Base-by-base conservation (phyloP, 2,329 filamentous ascomycete species). In the Fusarium papillatum region DNA sequence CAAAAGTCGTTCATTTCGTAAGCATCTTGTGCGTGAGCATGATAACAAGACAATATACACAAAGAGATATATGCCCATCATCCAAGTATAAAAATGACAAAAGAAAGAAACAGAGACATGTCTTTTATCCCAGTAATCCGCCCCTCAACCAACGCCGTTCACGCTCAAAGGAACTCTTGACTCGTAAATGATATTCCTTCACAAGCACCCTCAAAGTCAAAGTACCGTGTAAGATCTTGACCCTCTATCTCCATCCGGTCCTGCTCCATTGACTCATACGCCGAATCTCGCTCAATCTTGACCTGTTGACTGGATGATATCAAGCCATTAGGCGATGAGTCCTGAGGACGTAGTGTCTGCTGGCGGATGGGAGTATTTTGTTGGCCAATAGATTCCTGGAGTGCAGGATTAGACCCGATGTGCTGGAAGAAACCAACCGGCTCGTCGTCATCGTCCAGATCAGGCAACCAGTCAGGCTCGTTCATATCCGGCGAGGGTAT, bases 211-310 rank as follows among this genome's bases (percentile, higher is more conserved):
- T 64, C 46, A 59, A 53, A 60, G 63, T 65, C 70, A 16, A 75
- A 75, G n/a, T 67, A 73, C 4, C 34, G 43, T 57, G 60, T 8
- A 55, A 55, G 17, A 50, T 50, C 46, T 43, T 22, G n/a, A 22
- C 41, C 43, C 22, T 48, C 46, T 48, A 48, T 48, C 8, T 48
- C 46, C 46, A 48, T 48, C 7, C 14, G 9, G 8, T 48, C 46
- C 22, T 53, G 64, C 17, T 29, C 5, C 29, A 43, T 24, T 8
- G 68, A 69, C 16, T 34, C 22, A 38, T 76, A 76, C 6, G 38
- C 64, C 19, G 74, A 76, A 41, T 76, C 74, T 14, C 71, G 57
- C 19, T 76, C 74, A 13, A 66, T 8, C 26, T 53, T 50, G 57
- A 26, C 36, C 29, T 66, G 68, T 22, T 72, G 64, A 5, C 43